phyloP scores from a whole-genome alignment of 352 stramenopile genomes.

The Salisapilia sapeloensis region DNA sequence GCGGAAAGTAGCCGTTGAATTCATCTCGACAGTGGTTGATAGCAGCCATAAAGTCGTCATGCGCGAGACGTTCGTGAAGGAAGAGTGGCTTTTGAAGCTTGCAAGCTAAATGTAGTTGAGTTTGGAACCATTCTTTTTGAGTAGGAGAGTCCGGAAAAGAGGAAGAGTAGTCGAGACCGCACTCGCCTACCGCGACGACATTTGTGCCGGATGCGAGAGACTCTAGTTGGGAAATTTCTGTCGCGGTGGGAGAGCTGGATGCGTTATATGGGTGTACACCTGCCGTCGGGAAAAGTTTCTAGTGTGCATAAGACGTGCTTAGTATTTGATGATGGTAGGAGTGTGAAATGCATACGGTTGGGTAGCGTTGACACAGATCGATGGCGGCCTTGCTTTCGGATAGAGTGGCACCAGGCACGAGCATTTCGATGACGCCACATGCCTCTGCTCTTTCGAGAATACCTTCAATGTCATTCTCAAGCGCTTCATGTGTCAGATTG shows the following conservation, averaged over 20 bases:
- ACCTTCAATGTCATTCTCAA: slow-evolving; percentile 13
- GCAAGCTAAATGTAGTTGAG: slow-evolving; percentile 48
- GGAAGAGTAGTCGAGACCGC: slow-evolving; percentile 60
- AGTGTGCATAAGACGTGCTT: background rate
- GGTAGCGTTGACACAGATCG: slow-evolving; percentile 25
- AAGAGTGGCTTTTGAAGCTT: slow-evolving; percentile 59
- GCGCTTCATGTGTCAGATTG: slow-evolving; percentile 63
- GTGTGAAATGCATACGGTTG: slow-evolving; percentile 8
- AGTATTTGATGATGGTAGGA: background rate
- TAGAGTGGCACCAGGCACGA: slow-evolving; percentile 55
- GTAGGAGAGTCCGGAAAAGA: slow-evolving; percentile 19
- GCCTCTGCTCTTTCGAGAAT: slow-evolving; percentile 17
- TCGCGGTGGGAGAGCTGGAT: slow-evolving; percentile 9
- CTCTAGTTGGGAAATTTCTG: slow-evolving; percentile 15
- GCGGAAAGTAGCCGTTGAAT: slow-evolving; percentile 17
- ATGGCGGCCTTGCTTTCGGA: slow-evolving; percentile 42
- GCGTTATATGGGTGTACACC: slow-evolving; percentile 71
- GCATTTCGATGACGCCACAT: slow-evolving; percentile 43
- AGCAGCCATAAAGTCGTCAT: slow-evolving; percentile 51
- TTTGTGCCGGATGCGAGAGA: slow-evolving; percentile 13
- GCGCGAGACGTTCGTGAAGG: slow-evolving; percentile 63
- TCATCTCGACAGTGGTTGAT: slow-evolving; percentile 33
- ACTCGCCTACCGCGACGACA: slow-evolving; percentile 51
- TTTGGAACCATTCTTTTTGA: slow-evolving; percentile 48
- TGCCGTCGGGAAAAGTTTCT: slow-evolving; percentile 43